Conservation (phyloP, 2,329 filamentous ascomycete species). For the Trichoderma sp. region DNA sequence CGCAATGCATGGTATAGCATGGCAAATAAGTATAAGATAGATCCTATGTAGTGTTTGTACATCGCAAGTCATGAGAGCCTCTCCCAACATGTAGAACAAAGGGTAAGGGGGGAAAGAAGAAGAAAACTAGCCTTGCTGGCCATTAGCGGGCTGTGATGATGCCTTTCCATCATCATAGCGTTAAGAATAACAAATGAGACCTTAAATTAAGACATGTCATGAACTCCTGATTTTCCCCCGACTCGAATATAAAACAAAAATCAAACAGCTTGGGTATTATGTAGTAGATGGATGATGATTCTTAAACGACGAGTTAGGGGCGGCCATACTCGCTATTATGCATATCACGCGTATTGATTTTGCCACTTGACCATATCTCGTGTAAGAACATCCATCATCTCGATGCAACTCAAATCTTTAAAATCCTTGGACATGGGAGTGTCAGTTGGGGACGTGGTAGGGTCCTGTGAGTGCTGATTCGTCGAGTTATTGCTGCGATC, state of each 20-base stretch:
- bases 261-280: not conserved
- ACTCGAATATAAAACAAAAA: not conserved
- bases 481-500: constrained; percentile 41
- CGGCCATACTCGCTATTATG: constrained; percentile 27
- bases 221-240: not conserved
- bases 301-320: not conserved
- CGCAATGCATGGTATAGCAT: not conserved
- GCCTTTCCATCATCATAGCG: not conserved
- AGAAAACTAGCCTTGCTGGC: not conserved
- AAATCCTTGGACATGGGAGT: constrained; percentile 53
- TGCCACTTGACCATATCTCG: constrained; percentile 83
- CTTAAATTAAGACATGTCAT: not conserved
- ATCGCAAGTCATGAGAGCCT: not conserved
- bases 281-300: not conserved
- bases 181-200: not conserved
- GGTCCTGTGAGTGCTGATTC: constrained; percentile 29
- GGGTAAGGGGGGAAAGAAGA: not conserved
- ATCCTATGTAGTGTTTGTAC: not conserved
- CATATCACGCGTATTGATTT: constrained; percentile 58
- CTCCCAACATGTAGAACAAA: not conserved
- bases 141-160: not conserved
- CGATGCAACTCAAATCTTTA: constrained; percentile 71
- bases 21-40: not conserved
- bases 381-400: constrained; percentile 89
- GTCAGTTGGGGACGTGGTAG: not conserved